A percentile compares a stretch with the other conserved stretches of the same genome.
Evolutionary conservation across 2,329 filamentous ascomycete genomes (phyloP).

Genomic region (Thelonectria discophora): DNA sequence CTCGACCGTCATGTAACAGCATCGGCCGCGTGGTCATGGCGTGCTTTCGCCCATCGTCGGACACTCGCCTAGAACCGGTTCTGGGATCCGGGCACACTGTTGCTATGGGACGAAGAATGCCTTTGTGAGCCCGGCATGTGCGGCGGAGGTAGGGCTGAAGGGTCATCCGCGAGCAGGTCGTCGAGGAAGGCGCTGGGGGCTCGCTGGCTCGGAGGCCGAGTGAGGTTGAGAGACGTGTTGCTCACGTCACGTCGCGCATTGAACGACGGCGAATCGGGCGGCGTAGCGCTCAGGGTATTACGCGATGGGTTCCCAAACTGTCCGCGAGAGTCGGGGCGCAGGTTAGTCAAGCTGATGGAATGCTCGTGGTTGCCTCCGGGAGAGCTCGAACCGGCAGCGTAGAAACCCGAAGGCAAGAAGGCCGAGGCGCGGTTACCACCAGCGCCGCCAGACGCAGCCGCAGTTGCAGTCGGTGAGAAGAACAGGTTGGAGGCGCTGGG

Average conservation of each 20-base stretch:
- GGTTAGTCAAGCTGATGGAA: conserved; percentile 68
- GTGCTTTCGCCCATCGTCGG: conserved; percentile 16
- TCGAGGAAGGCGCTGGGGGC: conserved; percentile 91
- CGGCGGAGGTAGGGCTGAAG: conserved; percentile 58
- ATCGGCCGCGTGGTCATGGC: conserved; percentile 28
- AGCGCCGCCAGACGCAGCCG: conserved; percentile 70
- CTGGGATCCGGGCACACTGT: conserved; percentile 32
- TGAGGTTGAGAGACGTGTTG: conserved; percentile 73
- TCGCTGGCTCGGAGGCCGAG: conserved; percentile 69
- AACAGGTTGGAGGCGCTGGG: conserved; percentile 79
- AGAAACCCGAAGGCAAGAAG: conserved; percentile 93
- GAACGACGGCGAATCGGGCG: conserved; percentile 71
- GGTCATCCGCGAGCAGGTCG: conserved; percentile 84
- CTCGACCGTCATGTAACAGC: conserved; percentile 22
- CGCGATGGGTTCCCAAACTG: conserved; percentile 53
- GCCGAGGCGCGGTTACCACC: conserved; percentile 73
- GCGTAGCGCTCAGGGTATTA: conserved; percentile 59
- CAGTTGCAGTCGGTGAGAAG: conserved; percentile 95
- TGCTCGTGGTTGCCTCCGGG: conserved; percentile 57
- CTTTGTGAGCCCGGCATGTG: conserved; percentile 46
- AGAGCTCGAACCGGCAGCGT: conserved; percentile 73
- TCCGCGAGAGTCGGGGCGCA: conserved; percentile 67
- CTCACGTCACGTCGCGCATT: conserved; percentile 62
- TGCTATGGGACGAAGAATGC: conserved; percentile 38
- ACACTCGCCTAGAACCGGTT: conserved; percentile 40